Percentiles rank a stretch among this genome's conserved stretches.
Conservation (phyloP, 2,329 filamentous ascomycete species). For the Alternaria incomplexa region DNA sequence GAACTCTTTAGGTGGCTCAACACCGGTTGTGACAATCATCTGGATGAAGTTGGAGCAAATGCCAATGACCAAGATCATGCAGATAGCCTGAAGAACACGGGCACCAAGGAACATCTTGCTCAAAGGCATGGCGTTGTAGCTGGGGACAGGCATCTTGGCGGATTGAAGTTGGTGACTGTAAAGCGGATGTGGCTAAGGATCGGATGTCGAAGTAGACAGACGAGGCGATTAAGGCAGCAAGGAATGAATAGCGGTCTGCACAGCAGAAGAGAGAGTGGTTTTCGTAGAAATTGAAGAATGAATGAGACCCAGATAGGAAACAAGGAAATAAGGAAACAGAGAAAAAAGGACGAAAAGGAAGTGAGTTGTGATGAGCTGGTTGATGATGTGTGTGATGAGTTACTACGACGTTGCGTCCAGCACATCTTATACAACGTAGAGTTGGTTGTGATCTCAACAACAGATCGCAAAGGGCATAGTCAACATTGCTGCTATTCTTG, state of each 20-base stretch:
- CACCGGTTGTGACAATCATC: slow-evolving; percentile 71
- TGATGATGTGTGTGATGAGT: slow-evolving; percentile 43
- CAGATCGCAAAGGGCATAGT: slow-evolving; percentile 26
- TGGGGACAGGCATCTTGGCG: slow-evolving; percentile 60
- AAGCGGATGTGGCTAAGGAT: slow-evolving; percentile 25
- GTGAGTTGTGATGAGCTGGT: slow-evolving; percentile 39
- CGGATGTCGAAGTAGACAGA: slow-evolving; percentile 25
- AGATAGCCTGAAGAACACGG: slow-evolving; percentile 72
- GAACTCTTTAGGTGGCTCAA: slow-evolving; percentile 72
- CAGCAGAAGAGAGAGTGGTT: slow-evolving; percentile 41
- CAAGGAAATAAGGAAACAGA: slow-evolving; percentile 45
- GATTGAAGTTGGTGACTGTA: slow-evolving; percentile 10
- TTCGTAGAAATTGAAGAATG: slow-evolving; percentile 14
- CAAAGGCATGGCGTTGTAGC: slow-evolving; percentile 69
- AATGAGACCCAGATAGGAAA: slow-evolving; percentile 38
- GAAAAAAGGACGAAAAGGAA: slow-evolving; percentile 45
- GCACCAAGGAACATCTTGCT: slow-evolving; percentile 79
- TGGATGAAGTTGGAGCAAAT: slow-evolving; percentile 83
- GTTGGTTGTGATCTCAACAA: slow-evolving; percentile 24
- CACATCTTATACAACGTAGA: slow-evolving; percentile 37
- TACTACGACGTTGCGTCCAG: slow-evolving; percentile 18
- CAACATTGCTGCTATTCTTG: slow-evolving; percentile 44
- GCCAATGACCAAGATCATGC: slow-evolving; percentile 78
- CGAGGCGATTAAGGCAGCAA: slow-evolving; percentile 31
- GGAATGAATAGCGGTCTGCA: slow-evolving; percentile 43